A percentile compares a stretch with the other conserved stretches of the same genome.
phyloP scores from a whole-genome alignment of 371 early-diverging fungal genomes.

The Choanephora cucurbitarum region DNA sequence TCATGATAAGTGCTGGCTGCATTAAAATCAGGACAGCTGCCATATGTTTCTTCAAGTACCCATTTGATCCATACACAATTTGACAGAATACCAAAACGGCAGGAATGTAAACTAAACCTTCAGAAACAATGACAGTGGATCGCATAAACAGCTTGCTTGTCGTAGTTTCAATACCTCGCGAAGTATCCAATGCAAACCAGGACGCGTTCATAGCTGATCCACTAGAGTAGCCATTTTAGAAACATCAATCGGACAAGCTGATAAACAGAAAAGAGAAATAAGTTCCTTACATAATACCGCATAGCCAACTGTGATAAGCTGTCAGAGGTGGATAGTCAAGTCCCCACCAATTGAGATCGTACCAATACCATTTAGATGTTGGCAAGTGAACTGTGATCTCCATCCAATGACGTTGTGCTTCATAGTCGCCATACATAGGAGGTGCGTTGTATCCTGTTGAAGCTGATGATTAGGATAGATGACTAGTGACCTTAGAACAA shows the following conservation, averaged over 20 bases:
- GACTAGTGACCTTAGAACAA: too few species aligned
- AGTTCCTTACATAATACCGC: conserved; percentile 77
- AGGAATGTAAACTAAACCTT: conserved; percentile 76
- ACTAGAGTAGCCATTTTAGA: conserved; percentile 40
- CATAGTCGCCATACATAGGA: conserved; percentile 93
- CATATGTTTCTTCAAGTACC: conserved; percentile 47
- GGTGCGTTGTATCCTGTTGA: conserved; percentile 47
- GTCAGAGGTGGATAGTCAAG: conserved; percentile 97
- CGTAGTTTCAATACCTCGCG: conserved; percentile 80
- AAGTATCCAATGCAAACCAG: conserved; percentile 84
- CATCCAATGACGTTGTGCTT: conserved; percentile 98
- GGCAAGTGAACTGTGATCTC: conserved; percentile 87
- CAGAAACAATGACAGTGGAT: conserved; percentile 75
- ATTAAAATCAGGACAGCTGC: conserved; percentile 66
- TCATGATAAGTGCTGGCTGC: conserved; percentile 85
- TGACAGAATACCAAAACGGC: conserved; percentile 66
- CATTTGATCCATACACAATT: conserved; percentile 39
- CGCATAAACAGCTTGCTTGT: conserved; percentile 89
- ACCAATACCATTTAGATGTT: conserved; percentile 81
- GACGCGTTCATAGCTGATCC: conserved; percentile 74
- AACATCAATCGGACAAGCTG: too few species aligned
- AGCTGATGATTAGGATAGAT: background rate
- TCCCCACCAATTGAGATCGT: conserved; percentile 90
- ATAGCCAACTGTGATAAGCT: conserved; percentile 87
- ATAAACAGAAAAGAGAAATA: too few species aligned